These are phyloP conservation scores for Xerocomus nothofagi DNA, from an alignment of 1,284 basidiomycete genomes.

Conservation along the genomic window DNA sequence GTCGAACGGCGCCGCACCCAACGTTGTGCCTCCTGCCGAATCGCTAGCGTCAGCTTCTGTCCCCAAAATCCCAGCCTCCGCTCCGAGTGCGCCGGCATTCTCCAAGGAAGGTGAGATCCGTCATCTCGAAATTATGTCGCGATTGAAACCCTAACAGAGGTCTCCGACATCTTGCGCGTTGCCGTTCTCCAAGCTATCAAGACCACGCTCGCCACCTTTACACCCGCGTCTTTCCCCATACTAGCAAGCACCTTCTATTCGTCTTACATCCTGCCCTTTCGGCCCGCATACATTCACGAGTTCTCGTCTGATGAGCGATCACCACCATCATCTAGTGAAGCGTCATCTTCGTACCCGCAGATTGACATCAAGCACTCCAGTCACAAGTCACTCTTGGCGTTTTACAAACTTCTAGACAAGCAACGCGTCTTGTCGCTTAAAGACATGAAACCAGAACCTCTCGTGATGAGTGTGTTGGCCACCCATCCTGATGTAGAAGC, in stretches of 20 bases:
- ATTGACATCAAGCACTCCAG: conserved; percentile 67
- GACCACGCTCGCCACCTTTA: conserved; percentile 47
- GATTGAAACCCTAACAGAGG: conserved; percentile 42
- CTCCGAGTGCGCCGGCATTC: conserved; percentile 13
- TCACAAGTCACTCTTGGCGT: conserved; percentile 78
- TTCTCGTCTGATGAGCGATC: conserved; percentile 31
- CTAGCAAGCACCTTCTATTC: conserved; percentile 77
- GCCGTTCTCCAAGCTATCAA: conserved; percentile 71
- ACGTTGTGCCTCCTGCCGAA: conserved; percentile 7
- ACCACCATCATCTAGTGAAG: conserved; percentile 30
- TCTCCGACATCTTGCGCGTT: conserved; percentile 63
- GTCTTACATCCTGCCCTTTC: conserved; percentile 71
- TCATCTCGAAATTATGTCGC: conserved; percentile 1
- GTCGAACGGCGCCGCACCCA: conserved; percentile 6
- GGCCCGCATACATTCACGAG: conserved; percentile 51
- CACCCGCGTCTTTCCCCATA: conserved; percentile 66
- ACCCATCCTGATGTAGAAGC: conserved; percentile 57
- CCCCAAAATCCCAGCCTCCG: conserved; percentile 8
- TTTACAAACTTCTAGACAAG: conserved; percentile 77
- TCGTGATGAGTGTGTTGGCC: conserved; percentile 62
- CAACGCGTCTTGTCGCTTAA: conserved; percentile 72
- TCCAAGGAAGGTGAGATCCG: conserved; percentile 27
- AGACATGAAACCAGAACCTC: conserved; percentile 63
- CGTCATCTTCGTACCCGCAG: conserved; percentile 39
- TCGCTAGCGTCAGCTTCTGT: conserved; percentile 3